These are phyloP conservation scores for Grammothele lineata DNA, from an alignment of 768 basidiomycete species.

Conservation along the genomic window DNA sequence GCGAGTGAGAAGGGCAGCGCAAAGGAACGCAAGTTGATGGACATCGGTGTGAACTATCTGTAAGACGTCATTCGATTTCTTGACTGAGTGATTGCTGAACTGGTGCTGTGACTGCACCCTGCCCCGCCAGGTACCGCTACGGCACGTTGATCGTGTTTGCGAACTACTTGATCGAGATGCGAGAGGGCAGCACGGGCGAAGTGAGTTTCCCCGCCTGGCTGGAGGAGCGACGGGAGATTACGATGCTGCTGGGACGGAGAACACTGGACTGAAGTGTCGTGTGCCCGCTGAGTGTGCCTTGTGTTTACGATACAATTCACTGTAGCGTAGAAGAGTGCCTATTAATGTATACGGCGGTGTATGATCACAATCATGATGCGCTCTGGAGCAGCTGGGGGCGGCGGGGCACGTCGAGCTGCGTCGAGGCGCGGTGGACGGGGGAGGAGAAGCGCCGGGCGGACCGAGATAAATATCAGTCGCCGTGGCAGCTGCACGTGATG, in stretches of 20 bases:
- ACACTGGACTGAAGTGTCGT: conserved; percentile 53
- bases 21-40: conserved; percentile 73
- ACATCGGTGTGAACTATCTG: conserved; percentile 86
- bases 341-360: background rate
- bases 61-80: conserved; percentile 25
- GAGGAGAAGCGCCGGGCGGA: conserved; percentile 6
- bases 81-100: conserved; percentile 20
- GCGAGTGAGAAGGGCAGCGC: conserved; percentile 73
- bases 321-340: background rate
- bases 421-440: background rate
- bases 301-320: background rate
- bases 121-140: conserved; percentile 67
- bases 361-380: conserved; percentile 12
- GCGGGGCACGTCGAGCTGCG: conserved; percentile 1
- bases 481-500: conserved; percentile 17
- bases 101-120: background rate
- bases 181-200: conserved; percentile 32
- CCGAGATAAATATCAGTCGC: conserved; percentile 13
- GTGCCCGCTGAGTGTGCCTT: conserved; percentile 7
- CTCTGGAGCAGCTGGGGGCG: background rate
- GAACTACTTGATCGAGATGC: conserved; percentile 83
- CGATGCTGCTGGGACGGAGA: conserved; percentile 59
- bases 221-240: conserved; percentile 79
- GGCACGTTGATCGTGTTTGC: conserved; percentile 92
- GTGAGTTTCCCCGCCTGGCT: conserved; percentile 81